Evolutionary conservation across 768 basidiomycete genomes (phyloP).

Genomic region (Russula emetica): DNA sequence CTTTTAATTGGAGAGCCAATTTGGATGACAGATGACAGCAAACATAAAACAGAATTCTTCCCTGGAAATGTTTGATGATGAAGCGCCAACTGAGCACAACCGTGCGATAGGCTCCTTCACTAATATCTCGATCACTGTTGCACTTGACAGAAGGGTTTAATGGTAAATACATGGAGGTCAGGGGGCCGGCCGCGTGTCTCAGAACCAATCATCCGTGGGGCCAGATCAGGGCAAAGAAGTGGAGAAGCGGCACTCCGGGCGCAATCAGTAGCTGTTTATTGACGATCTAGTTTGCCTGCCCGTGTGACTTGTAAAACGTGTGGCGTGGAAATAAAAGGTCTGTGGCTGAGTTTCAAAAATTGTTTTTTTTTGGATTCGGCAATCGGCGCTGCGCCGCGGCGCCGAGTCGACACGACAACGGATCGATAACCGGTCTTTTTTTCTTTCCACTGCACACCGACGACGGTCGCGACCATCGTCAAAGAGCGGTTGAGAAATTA

Average conservation of each 20-base stretch:
- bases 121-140: background rate
- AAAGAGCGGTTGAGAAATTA: background rate
- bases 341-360: conserved; percentile 12
- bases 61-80: background rate
- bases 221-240: too few relatives aligned
- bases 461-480: background rate
- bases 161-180: background rate
- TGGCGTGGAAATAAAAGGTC: conserved; percentile 16
- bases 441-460: background rate
- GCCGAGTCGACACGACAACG: background rate
- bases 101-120: background rate
- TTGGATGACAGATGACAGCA: conserved; percentile 1
- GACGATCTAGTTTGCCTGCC: too few relatives aligned
- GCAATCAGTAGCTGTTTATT: too few relatives aligned
- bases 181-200: background rate
- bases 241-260: too few relatives aligned
- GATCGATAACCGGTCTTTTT: conserved; percentile 18
- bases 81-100: background rate
- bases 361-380: background rate
- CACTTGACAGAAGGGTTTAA: too few relatives aligned
- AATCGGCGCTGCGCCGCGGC: background rate
- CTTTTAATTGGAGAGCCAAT: background rate
- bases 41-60: conserved; percentile 11
- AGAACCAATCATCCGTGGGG: background rate
- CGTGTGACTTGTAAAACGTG: conserved; percentile 1